Conservation (phyloP, 1,139 yeast genomes). For the Taphrina deformans region DNA sequence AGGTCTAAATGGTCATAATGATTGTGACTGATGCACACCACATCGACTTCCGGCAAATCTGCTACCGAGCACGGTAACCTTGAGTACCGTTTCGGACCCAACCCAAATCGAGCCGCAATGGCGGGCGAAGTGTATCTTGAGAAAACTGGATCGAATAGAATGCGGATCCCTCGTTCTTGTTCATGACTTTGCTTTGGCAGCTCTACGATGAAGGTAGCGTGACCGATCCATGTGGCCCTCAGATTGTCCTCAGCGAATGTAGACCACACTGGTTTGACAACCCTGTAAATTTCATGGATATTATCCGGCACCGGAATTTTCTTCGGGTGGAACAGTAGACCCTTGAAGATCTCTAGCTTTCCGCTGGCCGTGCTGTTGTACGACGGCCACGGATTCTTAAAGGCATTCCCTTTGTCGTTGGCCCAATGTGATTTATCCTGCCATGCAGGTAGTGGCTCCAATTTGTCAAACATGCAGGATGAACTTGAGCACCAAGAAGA, state of each 20-base stretch:
- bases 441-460: background rate
- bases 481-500: background rate
- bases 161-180: slow-evolving; percentile 30
- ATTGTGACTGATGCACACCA: slow-evolving; percentile 82
- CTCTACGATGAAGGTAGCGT: slow-evolving; percentile 37
- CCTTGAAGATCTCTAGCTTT: slow-evolving; percentile 15
- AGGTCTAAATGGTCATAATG: slow-evolving; percentile 49
- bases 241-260: background rate
- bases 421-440: background rate
- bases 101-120: slow-evolving; percentile 47
- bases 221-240: slow-evolving; percentile 40
- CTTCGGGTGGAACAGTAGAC: slow-evolving; percentile 12
- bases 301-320: slow-evolving; percentile 19
- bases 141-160: slow-evolving; percentile 38
- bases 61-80: slow-evolving; percentile 66
- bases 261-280: slow-evolving; percentile 16
- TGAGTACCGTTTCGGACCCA: slow-evolving; percentile 81
- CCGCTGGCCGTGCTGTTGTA: background rate
- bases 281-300: slow-evolving; percentile 24
- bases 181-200: slow-evolving; percentile 29
- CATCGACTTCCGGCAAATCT: slow-evolving; percentile 65
- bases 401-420: background rate
- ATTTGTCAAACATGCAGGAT: slow-evolving; percentile 14
- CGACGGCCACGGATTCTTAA: slow-evolving; percentile 31
- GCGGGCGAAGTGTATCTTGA: slow-evolving; percentile 33